phyloP scores from a whole-genome alignment of 2,329 filamentous ascomycete species.

The Achaetomium macrosporum region DNA sequence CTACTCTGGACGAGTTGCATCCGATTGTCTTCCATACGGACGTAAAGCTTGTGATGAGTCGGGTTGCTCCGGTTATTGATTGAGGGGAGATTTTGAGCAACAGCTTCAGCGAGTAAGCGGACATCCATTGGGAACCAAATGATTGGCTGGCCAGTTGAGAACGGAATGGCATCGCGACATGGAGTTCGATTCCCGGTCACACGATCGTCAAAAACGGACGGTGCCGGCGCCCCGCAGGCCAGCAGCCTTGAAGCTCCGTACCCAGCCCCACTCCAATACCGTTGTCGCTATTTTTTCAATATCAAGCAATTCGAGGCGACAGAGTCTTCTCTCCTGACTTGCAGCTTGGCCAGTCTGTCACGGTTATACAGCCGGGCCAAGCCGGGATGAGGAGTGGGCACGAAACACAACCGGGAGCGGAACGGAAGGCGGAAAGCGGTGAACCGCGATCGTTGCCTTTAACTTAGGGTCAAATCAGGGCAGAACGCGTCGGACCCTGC shows the following conservation, averaged over 20 bases:
- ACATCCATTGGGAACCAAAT: too few species aligned
- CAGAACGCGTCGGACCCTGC: slow-evolving; percentile 16
- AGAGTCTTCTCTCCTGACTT: too few species aligned
- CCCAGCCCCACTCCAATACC: background rate
- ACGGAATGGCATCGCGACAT: too few species aligned
- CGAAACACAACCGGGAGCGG: too few species aligned
- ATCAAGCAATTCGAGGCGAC: background rate
- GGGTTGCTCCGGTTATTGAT: background rate
- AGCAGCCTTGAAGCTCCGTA: slow-evolving; percentile 3
- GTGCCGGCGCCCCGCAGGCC: background rate
- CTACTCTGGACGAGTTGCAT: background rate
- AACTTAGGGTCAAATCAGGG: background rate
- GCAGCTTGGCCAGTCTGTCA: too few species aligned
- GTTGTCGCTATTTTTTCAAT: slow-evolving; percentile 5
- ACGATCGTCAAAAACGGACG: slow-evolving; percentile 8
- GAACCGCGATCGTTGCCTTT: too few species aligned
- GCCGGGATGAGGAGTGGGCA: too few species aligned
- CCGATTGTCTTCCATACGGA: background rate
- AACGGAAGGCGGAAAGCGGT: too few species aligned
- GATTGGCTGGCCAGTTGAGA: too few species aligned
- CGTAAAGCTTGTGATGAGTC: background rate
- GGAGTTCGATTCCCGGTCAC: slow-evolving; percentile 9
- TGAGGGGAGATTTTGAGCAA: background rate
- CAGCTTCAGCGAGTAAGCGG: background rate
- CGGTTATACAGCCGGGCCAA: too few species aligned